Evolutionary conservation across 352 stramenopile species (phyloP), one percentile per base, ranked within the genome.

Genomic region (Aphanomyces invadans): DNA sequence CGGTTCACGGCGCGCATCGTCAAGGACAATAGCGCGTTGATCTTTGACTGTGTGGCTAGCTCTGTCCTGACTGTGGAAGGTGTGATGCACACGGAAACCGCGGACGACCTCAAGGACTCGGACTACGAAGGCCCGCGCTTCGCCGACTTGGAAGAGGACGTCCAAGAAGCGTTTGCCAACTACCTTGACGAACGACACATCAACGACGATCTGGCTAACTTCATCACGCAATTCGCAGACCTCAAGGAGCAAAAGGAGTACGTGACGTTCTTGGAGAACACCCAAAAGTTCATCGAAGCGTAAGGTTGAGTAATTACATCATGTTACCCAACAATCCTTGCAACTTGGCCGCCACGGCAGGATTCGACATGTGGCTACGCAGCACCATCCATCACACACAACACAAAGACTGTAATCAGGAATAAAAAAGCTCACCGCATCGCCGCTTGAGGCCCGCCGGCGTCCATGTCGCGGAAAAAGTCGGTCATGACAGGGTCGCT

Each of bases 161-260:
- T 91, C 70, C 84, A 93, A 72, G 79, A 91, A 70, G 72, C 83
- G 52, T 80, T 93, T 59, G 89, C 90, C 78, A 65, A 74, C 54
- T 93, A 91, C 75, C 70, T 93, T 51, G 77, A 78, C 17, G 78
- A 86, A 29, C 82, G 78, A 69, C 78, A 89, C 72, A 81, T 93
- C 52, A 81, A 93, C 73, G 83, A 93, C 75, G 79, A 89, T 29
- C 68, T 93, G 48, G 82, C 82, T n/a, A 77, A 88, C 74, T 91
- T 93, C 70, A 90, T 93, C 67, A 83, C 79, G 65, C 77, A 90
- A 72, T 93, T 81, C 65, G 77, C 82, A 33, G 84, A 93, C 70
- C 71, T 90, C 42, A 93, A 93, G 74, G 82, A 93, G 75, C 84
- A 93, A 72, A 80, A 82, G 73, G 81, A 93, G 74, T 93, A 91